These are phyloP conservation scores for Naganishia friedmannii DNA, from an alignment of 768 basidiomycete genomes.

Conservation along the genomic window DNA sequence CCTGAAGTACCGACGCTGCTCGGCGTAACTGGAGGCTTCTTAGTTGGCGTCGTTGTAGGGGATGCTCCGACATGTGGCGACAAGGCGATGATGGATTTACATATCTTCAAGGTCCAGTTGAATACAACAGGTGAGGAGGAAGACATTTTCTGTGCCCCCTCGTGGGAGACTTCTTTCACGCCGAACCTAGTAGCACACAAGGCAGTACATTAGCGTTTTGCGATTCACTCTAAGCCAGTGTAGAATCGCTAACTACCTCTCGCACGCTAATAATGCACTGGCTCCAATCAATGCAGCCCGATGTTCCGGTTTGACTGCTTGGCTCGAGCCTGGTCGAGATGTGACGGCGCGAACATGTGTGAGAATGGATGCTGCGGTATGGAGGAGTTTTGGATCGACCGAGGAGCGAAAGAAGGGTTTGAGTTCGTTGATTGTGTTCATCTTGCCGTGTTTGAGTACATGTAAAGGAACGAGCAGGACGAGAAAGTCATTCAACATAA, in stretches of 20 bases:
- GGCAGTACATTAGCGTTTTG: background rate
- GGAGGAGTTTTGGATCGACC: background rate
- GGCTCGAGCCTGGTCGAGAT: background rate
- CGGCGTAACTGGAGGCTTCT: background rate
- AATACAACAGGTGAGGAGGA: background rate
- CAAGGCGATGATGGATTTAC: background rate
- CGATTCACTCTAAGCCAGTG: background rate
- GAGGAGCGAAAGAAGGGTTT: background rate
- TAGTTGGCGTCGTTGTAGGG: background rate
- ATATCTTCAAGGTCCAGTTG: background rate
- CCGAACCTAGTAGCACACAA: background rate
- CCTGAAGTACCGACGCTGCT: slow-evolving; percentile 1
- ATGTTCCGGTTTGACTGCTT: background rate
- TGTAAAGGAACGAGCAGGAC: too few species aligned
- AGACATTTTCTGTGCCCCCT: slow-evolving; percentile 4
- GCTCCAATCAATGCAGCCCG: background rate
- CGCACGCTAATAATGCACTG: slow-evolving; percentile 19
- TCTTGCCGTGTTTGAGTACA: background rate
- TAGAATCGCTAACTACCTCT: background rate
- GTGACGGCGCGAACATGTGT: slow-evolving; percentile 1
- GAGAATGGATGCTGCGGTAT: background rate
- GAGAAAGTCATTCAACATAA: slow-evolving; percentile 8
- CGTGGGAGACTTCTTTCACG: background rate
- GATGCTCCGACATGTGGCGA: background rate
- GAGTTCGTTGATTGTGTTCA: slow-evolving; percentile 8